A percentile compares a stretch with the other conserved stretches of the same genome.
Conservation (phyloP, 257 asterid genomes). For the Przewalskia tangutica region DNA sequence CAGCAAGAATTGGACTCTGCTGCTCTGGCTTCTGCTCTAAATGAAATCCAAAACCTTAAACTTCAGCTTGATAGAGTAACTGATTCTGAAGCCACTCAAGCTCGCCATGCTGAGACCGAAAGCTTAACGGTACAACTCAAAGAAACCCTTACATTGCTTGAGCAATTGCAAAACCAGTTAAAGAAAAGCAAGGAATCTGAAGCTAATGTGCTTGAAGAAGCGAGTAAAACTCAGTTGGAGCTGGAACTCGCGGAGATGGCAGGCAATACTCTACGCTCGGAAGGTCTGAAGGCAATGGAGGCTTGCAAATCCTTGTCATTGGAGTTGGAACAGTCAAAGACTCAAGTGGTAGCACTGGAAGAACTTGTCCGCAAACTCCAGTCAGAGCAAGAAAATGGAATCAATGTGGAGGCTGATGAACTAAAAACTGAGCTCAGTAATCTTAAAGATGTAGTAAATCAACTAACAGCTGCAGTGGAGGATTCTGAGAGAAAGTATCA, state of each 20-base stretch:
- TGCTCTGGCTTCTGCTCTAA: conserved; percentile 57
- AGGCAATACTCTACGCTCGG: conserved; percentile 34
- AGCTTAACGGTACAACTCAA: conserved; percentile 50
- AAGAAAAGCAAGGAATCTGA: conserved; percentile 53
- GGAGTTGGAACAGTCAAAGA: conserved; percentile 55
- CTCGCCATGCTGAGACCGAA: conserved; percentile 46
- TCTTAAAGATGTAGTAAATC: conserved; percentile 31
- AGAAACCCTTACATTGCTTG: conserved; percentile 47
- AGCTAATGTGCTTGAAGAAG: conserved; percentile 42
- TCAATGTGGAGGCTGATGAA: conserved; percentile 11
- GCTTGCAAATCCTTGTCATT: conserved; percentile 27
- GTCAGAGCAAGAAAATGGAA: conserved; percentile 22
- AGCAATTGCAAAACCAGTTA: conserved; percentile 46
- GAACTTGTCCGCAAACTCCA: conserved; percentile 36
- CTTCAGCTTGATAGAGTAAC: conserved; percentile 40
- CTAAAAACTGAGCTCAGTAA: conserved; percentile 20
- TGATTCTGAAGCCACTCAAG: conserved; percentile 55
- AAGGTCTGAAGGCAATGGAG: conserved; percentile 33
- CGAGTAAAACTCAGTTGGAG: conserved; percentile 38
- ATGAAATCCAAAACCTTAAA: conserved; percentile 72
- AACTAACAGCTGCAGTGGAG: conserved; percentile 46
- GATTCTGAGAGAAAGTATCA: conserved; percentile 58
- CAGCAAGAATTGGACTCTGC: conserved; percentile 66
- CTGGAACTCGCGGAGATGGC: conserved; percentile 43
- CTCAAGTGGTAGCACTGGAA: conserved; percentile 36